These are phyloP conservation scores for Musa acuminata DNA, from an alignment of 176 grass and related monocot species.

Conservation along the genomic window DNA sequence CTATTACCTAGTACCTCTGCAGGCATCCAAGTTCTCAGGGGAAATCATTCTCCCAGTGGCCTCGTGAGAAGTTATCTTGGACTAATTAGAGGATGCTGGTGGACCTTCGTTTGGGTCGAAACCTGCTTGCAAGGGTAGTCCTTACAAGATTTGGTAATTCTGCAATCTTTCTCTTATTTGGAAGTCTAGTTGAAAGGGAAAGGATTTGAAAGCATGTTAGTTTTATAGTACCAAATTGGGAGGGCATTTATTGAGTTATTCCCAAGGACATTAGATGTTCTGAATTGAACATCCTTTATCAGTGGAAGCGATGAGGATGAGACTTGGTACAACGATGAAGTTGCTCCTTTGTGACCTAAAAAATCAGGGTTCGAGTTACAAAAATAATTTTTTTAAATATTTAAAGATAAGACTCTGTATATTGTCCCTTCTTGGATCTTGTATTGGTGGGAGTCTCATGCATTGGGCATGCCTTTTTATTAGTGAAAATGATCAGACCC, in stretches of 20 bases:
- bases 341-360: too few species aligned
- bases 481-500: not conserved
- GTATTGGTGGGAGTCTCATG: too few species aligned
- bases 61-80: slow-evolving; percentile 26
- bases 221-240: not conserved
- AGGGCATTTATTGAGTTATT: not conserved
- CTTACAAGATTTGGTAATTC: slow-evolving; percentile 1
- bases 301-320: not conserved
- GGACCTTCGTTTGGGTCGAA: slow-evolving; percentile 23
- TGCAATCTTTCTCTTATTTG: slow-evolving; percentile 11
- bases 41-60: slow-evolving; percentile 40
- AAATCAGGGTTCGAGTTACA: too few species aligned
- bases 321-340: too few species aligned
- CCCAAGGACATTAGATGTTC: not conserved
- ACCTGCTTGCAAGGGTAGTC: slow-evolving; percentile 15
- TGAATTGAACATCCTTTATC: not conserved
- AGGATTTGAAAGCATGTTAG: not conserved
- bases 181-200: not conserved
- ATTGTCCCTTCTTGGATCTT: too few species aligned
- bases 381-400: too few species aligned
- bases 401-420: too few species aligned
- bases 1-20: slow-evolving; percentile 26
- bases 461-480: not conserved
- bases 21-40: slow-evolving; percentile 44
- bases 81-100: slow-evolving; percentile 26